These are phyloP conservation scores for Moricandia arvensis DNA, from an alignment of 345 rosid species.

Conservation along the genomic window DNA sequence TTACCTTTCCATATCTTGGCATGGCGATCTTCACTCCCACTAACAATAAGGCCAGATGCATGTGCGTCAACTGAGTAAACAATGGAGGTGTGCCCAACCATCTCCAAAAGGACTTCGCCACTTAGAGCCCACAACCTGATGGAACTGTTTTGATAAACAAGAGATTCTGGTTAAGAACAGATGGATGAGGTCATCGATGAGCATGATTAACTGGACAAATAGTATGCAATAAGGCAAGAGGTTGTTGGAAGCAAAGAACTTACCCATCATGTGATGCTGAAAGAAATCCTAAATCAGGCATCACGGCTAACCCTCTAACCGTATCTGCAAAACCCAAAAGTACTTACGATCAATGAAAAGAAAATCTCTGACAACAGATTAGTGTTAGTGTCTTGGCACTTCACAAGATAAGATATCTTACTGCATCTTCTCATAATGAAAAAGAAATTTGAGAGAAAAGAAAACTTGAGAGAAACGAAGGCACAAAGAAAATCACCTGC, in stretches of 20 bases:
- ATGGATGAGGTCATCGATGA: neutral
- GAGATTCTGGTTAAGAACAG: neutral
- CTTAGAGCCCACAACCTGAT: slow-evolving; percentile 82
- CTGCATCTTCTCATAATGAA: slow-evolving; percentile 5
- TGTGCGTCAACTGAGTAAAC: slow-evolving; percentile 91
- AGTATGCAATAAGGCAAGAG: neutral
- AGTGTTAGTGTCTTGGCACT: slow-evolving; percentile 7
- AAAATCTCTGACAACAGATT: slow-evolving; percentile 18
- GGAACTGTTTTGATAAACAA: slow-evolving; percentile 51
- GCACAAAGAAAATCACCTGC: slow-evolving; percentile 49
- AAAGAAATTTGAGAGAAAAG: neutral
- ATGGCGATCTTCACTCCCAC: slow-evolving; percentile 84
- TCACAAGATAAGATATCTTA: neutral
- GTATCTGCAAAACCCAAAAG: slow-evolving; percentile 61
- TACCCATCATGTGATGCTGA: slow-evolving; percentile 99
- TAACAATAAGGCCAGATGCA: slow-evolving; percentile 83
- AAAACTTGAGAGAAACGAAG: neutral
- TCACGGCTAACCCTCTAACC: slow-evolving; percentile 78
- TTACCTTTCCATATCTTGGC: slow-evolving; percentile 97
- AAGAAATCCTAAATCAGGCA: slow-evolving; percentile 81
- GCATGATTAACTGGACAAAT: neutral
- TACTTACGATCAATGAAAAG: neutral
- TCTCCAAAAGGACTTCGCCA: slow-evolving; percentile 84
- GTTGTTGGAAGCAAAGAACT: slow-evolving; percentile 37
- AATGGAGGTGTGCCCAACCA: slow-evolving; percentile 96